Base-by-base conservation (phyloP, 2,329 filamentous ascomycete species). In the Colletotrichum eremochloae region DNA sequence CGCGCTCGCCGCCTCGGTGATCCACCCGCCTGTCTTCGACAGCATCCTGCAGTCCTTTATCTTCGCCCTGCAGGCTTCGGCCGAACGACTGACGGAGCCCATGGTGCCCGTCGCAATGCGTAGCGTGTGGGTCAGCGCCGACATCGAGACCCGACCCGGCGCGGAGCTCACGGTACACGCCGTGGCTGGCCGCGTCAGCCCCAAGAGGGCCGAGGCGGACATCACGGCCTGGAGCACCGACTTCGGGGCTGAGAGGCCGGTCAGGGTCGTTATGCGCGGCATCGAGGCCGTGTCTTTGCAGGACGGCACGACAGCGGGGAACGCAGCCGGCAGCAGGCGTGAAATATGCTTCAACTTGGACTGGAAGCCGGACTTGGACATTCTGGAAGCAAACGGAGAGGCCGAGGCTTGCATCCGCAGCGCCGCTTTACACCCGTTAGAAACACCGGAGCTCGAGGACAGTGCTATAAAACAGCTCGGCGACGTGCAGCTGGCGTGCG, bases 1-100 rank as follows among this genome's bases (percentile, higher is more conserved):
- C 24, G 62, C 62, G 5, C 62, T 64, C 62, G 62, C 62, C 48
- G 20, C 62, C 40, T 64, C 62, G 36, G 75, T 77, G 31, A 75
- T 81, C 42, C 81, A 82, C 61, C 81, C 81, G 1, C 74, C 79
- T 2, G 80, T 79, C 55, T 73, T 82, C 15, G 80, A 82, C 68
- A 63, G 64, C 57, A 60, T 75, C 55, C 33, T 74, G 36, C 62
- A 64, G 36, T 55, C 46, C 48, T 64, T 64, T 48, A 64, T 64
- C 62, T 64, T 64, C 48, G 62, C 62, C 36, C 36, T 64, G 33
- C 62, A 64, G 29, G 46, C 62, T 24, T 64, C 62, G 2, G 62
- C 48, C 9, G 48, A 64, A 42, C 48, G 48, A 9, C 62, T 64
- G 48, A 44, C 62, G 48, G 62, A 64, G 55, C 72, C 72, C 36